Evolutionary conservation across 805 yeast species (phyloP), one percentile per base, ranked within the genome.

Genomic region (Isabelozyma heimii): DNA sequence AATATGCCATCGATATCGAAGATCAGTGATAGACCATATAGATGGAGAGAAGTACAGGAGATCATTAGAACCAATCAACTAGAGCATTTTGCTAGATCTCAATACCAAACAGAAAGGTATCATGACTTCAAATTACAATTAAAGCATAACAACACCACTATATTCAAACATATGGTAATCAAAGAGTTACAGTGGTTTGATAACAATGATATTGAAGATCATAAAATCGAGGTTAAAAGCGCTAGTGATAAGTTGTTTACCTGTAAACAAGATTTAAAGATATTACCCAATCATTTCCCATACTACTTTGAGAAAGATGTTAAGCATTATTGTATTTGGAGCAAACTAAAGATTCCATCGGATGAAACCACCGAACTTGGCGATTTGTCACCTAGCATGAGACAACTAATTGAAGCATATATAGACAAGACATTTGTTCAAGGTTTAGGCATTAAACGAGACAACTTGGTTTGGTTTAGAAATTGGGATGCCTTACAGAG

Each of bases 401-500:
- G 80, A 49, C 52, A 48, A 0, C 49, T 66, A 2, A 79, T 84
- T 8, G 76, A 78, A 44, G 54, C 51, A 17, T 78, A 79, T 48
- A 67, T 87, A 9, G 59, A 69, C 3, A 62, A 66, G 44, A 83
- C 85, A 4, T 78, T 86, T 49, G 66, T 74, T n/a, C 63, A 72
- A 27, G 66, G 68, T 30, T 65, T 81, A 38, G 77, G 74, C 8
- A 60, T 72, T 13, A 57, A 65, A 7, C 57, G 70, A 26, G 68
- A 73, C 4, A 66, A 79, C 38, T 56, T 79, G 41, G 60, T 73
- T 1, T 87, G 92, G 92, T 87, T 87, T 63, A 76, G 86, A 54
- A 87, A 87, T 60, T 86, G 87, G 81, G 78, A 84, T 7, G 73
- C 77, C 6, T 62, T 87, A 39, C 94, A 87, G 61, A 84, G 90